These are phyloP conservation scores for Berkeleyomyces rouxiae DNA, from an alignment of 2,329 filamentous ascomycete genomes.

Conservation along the genomic window DNA sequence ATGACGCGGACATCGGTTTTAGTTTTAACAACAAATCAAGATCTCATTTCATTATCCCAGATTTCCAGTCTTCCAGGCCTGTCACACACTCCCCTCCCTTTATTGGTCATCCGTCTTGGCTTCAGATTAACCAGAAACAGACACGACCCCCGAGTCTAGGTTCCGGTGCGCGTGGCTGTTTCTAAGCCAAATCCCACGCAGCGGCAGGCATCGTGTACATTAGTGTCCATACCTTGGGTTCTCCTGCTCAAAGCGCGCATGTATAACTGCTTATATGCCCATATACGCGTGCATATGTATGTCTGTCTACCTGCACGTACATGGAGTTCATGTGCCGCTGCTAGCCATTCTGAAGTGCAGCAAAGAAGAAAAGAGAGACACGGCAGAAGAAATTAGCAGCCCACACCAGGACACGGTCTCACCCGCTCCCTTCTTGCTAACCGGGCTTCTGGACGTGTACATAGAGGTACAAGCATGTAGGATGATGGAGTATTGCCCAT, in stretches of 20 bases:
- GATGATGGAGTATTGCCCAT: too few relatives aligned
- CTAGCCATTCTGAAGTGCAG: too few relatives aligned
- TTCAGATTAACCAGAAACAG: not conserved
- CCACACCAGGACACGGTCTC: not conserved
- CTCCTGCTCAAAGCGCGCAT: too few relatives aligned
- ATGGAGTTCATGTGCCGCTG: too few relatives aligned
- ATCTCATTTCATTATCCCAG: not conserved
- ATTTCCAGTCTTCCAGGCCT: not conserved
- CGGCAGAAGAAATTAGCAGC: too few relatives aligned
- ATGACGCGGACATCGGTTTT: not conserved
- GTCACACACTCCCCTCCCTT: not conserved
- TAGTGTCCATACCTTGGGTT: too few relatives aligned
- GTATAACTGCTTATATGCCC: too few relatives aligned
- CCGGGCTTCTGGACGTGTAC: not conserved
- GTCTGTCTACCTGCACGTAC: too few relatives aligned
- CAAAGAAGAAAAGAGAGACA: too few relatives aligned
- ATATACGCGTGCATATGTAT: too few relatives aligned
- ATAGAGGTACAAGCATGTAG: not conserved
- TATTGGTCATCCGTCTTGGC: not conserved
- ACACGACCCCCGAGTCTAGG: not conserved
- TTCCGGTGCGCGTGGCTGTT: not conserved
- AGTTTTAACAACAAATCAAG: not conserved
- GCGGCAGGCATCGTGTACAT: not conserved
- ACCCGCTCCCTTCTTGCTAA: not conserved
- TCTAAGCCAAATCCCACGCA: not conserved